A percentile compares a stretch with the other conserved stretches of the same genome.
These are phyloP conservation scores for Somion occarium DNA, from an alignment of 1,284 basidiomycete species.

Conservation along the genomic window DNA sequence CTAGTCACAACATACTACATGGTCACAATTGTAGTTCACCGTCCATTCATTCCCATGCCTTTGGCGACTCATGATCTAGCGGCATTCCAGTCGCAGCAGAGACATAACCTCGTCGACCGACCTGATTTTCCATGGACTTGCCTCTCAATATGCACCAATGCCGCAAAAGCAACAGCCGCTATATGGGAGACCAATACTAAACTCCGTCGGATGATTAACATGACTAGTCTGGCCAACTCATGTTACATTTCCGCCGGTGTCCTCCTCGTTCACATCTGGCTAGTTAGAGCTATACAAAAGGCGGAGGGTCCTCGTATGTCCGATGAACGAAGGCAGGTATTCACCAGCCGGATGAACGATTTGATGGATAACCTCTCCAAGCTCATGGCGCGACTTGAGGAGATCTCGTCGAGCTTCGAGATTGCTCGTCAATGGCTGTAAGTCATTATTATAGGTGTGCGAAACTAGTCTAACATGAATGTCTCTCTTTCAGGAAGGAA, in stretches of 20 bases:
- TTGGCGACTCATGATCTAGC: conserved; percentile 2
- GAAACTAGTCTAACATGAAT: background rate
- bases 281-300: conserved; percentile 22
- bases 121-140: conserved; percentile 40
- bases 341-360: conserved; percentile 4
- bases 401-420: conserved; percentile 25
- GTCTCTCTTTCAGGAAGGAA: conserved; percentile 15
- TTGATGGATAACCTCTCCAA: conserved; percentile 19
- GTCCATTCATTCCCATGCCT: conserved; percentile 59
- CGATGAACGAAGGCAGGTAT: conserved; percentile 7
- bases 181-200: conserved; percentile 31
- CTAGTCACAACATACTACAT: conserved; percentile 70
- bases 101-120: conserved; percentile 18
- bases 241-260: conserved; percentile 24
- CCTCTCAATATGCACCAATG: conserved; percentile 61
- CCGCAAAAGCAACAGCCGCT: conserved; percentile 32
- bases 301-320: conserved; percentile 2
- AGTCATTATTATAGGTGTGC: conserved; percentile 7
- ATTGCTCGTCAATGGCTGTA: conserved; percentile 24
- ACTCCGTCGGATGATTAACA: conserved; percentile 17
- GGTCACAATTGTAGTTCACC: conserved; percentile 67
- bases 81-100: conserved; percentile 18
- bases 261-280: conserved; percentile 27
- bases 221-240: conserved; percentile 20
- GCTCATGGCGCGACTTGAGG: conserved; percentile 22